These are phyloP conservation scores for Myxozyma melibiosi DNA, from an alignment of 805 yeast genomes.

Conservation along the genomic window DNA sequence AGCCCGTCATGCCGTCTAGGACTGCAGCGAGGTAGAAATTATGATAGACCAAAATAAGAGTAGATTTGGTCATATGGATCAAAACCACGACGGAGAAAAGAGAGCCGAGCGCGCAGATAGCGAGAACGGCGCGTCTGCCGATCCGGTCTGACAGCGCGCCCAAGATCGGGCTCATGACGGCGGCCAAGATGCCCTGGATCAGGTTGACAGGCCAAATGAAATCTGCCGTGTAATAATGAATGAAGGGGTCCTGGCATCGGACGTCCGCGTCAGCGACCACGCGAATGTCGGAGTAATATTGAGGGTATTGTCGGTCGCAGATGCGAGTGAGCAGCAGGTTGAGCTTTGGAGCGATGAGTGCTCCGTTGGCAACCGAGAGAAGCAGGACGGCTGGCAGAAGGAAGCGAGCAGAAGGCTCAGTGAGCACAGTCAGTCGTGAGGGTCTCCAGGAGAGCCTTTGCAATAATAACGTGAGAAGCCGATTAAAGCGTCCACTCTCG, in stretches of 20 bases:
- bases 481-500: too few species aligned
- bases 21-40: conserved; percentile 50
- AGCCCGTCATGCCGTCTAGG: conserved; percentile 63
- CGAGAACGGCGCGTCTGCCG: conserved; percentile 27
- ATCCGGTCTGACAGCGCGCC: conserved; percentile 30
- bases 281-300: too few species aligned
- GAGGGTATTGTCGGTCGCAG: too few species aligned
- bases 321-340: conserved; percentile 17
- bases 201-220: conserved; percentile 21
- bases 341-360: conserved; percentile 29
- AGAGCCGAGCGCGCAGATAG: conserved; percentile 19
- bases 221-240: conserved; percentile 23
- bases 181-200: conserved; percentile 29
- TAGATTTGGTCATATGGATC: conserved; percentile 14
- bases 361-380: conserved; percentile 23
- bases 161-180: conserved; percentile 23
- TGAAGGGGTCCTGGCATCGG: conserved; percentile 28
- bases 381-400: conserved; percentile 25
- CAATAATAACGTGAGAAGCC: too few species aligned
- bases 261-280: too few species aligned
- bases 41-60: conserved; percentile 27
- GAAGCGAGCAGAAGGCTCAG: conserved; percentile 24
- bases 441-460: too few species aligned
- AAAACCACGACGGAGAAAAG: conserved; percentile 13
- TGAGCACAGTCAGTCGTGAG: too few species aligned